phyloP scores from a whole-genome alignment of 2,329 filamentous ascomycete genomes.

The Madurella fahalii region DNA sequence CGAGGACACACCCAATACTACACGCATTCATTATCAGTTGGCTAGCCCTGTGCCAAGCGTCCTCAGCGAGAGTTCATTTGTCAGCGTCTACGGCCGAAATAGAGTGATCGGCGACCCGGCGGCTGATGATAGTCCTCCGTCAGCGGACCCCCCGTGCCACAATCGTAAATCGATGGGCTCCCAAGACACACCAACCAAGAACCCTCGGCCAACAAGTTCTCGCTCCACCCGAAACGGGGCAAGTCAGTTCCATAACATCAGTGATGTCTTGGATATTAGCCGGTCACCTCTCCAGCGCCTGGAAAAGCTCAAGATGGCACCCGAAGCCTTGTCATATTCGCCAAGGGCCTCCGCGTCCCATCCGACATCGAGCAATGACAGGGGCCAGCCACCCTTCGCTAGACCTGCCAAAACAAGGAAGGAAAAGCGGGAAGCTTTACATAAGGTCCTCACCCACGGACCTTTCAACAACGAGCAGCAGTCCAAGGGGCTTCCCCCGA shows the following conservation, averaged over 20 bases:
- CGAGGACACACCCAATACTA: conserved; percentile 37
- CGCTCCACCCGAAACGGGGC: conserved; percentile 29
- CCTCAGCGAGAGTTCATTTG: conserved; percentile 63
- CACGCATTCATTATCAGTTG: conserved; percentile 39
- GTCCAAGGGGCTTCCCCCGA: conserved; percentile 49
- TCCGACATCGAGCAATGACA: conserved; percentile 30
- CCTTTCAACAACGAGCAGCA: conserved; percentile 29
- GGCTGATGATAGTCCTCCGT: neutral
- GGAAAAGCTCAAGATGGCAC: conserved; percentile 39
- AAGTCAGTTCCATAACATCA: conserved; percentile 43
- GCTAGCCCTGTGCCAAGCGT: conserved; percentile 60
- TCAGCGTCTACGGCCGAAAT: conserved; percentile 58
- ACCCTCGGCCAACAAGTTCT: conserved; percentile 30
- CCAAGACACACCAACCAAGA: conserved; percentile 22
- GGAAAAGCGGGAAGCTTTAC: conserved; percentile 46
- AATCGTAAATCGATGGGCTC: neutral
- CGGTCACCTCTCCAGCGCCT: conserved; percentile 49
- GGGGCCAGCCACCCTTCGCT: conserved; percentile 19
- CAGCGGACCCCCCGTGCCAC: too few relatives aligned
- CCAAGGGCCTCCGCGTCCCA: conserved; percentile 14
- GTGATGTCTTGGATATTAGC: conserved; percentile 40
- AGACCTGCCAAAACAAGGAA: conserved; percentile 34
- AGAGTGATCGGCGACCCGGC: neutral
- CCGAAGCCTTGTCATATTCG: conserved; percentile 28
- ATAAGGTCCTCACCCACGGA: conserved; percentile 48